These are phyloP conservation scores for Xylariomycetidae sp. DNA, from an alignment of 2,329 filamentous ascomycete species.

Conservation along the genomic window DNA sequence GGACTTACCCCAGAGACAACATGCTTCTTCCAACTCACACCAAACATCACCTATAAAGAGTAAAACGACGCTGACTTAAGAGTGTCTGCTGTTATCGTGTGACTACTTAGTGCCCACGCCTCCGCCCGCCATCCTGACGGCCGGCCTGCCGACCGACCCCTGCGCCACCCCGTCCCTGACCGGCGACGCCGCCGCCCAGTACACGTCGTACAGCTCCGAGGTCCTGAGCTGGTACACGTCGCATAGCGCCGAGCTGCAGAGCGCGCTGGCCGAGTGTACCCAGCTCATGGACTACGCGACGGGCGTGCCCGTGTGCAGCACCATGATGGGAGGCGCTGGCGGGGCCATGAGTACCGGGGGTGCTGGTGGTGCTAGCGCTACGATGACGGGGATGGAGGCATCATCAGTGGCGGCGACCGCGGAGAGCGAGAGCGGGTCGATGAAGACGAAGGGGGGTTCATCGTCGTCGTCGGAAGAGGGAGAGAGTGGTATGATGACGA, in stretches of 20 bases:
- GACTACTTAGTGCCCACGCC: slow-evolving; percentile 18
- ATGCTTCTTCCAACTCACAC: no score
- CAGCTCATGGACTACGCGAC: slow-evolving; percentile 6
- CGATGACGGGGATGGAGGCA: background rate
- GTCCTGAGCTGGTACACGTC: slow-evolving; percentile 16
- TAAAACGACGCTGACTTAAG: no score
- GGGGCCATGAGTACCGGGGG: no score
- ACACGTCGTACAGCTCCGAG: slow-evolving; percentile 14
- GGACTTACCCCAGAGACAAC: no score
- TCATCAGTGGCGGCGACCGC: background rate
- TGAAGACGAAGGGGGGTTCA: background rate
- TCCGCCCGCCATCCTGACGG: slow-evolving; percentile 12
- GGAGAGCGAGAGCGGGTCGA: background rate
- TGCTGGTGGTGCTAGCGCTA: background rate
- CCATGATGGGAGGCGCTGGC: background rate
- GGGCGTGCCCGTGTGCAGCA: slow-evolving; percentile 13
- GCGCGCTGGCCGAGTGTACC: slow-evolving; percentile 14
- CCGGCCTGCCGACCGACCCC: slow-evolving; percentile 11
- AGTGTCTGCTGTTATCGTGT: no score
- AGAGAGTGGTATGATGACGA: background rate
- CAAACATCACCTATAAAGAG: no score
- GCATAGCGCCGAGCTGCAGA: slow-evolving; percentile 14
- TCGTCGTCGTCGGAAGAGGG: background rate
- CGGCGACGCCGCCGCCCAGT: slow-evolving; percentile 14
- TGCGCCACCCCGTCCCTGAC: slow-evolving; percentile 17